Evolutionary conservation across 2,329 filamentous ascomycete species (phyloP), one percentile per base, ranked within the genome.

Genomic region (Arachnomyces sp.): DNA sequence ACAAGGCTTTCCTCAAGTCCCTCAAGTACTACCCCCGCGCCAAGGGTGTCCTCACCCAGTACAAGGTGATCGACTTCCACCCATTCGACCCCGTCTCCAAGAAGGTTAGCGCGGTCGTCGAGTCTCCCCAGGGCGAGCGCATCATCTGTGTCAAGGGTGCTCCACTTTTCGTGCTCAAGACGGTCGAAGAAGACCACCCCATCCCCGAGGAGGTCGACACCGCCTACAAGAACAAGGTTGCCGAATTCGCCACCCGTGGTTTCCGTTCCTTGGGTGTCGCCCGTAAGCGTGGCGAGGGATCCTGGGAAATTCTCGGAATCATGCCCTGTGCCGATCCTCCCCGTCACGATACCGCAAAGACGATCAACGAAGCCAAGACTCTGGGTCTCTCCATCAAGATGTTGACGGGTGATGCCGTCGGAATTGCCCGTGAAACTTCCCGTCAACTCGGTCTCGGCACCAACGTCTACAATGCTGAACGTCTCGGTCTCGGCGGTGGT

Each of bases 301-400:
- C 77, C 42, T 95, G 88, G 87, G 86, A 94, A 66, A 89, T 95
- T 54, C 80, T 95, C 53, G 87, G 87, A 57, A 94, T 95, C 57
- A 90, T 94, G 85, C 87, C 88, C 59, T 94, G 87, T 76, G 86
- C 82, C 55, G 87, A 94, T 64, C 88, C 88, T 54, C 87, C 87
- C 53, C 85, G 88, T 59, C 81, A 93, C 71, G 87, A 94, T 60
- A 94, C 88, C 53, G 86, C 82, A 56, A 85, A 86, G 64, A 94
- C 88, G 46, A 85, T 94, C 69, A 83, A 85, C 64, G 87, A 94
- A 68, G 87, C 87, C 58, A 90, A 92, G 75, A 76, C 73, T 49
- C 79, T 94, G 44, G 87, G 87, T 73, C 74, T 94, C 46, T 88
- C 84, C 52, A 88, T 94, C 69, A 94, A 94, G 77, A 94, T 94